These are phyloP conservation scores for Cochlearia excelsa DNA, from an alignment of 345 rosid species.

Conservation along the genomic window DNA sequence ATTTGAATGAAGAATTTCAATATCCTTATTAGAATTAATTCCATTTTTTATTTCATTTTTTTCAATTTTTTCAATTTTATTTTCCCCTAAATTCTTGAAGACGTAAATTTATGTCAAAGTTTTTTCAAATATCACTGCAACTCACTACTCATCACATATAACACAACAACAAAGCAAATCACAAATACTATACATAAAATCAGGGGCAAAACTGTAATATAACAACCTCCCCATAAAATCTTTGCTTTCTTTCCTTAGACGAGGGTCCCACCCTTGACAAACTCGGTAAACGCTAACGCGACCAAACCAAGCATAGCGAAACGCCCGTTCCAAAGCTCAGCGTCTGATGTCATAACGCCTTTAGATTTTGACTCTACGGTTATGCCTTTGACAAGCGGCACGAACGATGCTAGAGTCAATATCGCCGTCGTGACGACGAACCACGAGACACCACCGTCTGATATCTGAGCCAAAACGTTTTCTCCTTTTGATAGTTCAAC, in stretches of 20 bases:
- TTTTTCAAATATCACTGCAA: constrained; percentile 2
- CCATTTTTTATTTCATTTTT: no score
- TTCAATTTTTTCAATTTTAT: no score
- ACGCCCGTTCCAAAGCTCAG: constrained; percentile 83
- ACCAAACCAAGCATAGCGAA: constrained; percentile 79
- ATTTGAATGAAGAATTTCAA: no score
- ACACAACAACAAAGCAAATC: background rate
- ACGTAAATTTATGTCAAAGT: background rate
- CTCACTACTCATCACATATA: no score
- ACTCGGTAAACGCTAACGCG: constrained; percentile 75
- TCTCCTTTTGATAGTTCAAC: constrained; percentile 66
- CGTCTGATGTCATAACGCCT: constrained; percentile 70
- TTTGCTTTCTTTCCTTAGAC: constrained; percentile 26
- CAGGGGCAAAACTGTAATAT: constrained; percentile 15
- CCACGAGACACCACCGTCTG: constrained; percentile 58
- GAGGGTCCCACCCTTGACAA: constrained; percentile 58
- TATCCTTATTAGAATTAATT: no score
- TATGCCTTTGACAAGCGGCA: constrained; percentile 60
- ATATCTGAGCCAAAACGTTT: constrained; percentile 56
- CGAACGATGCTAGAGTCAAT: constrained; percentile 60
- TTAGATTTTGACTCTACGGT: constrained; percentile 50
- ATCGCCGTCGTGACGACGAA: constrained; percentile 53
- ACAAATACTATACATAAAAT: constrained; percentile 11
- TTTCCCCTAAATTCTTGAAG: no score
- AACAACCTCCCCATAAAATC: background rate